phyloP scores from a whole-genome alignment of 2,329 filamentous ascomycete species.

The Fusarium nodosum region DNA sequence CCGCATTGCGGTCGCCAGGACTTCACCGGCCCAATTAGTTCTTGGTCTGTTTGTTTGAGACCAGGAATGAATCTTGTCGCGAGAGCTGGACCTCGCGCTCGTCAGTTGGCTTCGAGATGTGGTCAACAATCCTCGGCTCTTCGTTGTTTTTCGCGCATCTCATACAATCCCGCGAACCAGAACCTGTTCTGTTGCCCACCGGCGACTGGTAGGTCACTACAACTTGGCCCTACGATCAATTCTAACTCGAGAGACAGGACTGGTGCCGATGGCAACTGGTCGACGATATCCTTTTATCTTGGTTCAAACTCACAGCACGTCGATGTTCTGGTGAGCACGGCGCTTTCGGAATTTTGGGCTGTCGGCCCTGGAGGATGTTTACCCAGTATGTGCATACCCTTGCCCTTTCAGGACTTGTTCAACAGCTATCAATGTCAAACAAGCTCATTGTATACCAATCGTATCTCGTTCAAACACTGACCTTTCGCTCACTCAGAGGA shows the following conservation, averaged over 20 bases:
- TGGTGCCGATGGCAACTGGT: slow-evolving; percentile 79
- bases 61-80: slow-evolving; percentile 10
- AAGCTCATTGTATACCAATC: neutral
- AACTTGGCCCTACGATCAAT: neutral
- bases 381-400: slow-evolving; percentile 57
- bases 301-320: slow-evolving; percentile 57
- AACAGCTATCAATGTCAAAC: neutral
- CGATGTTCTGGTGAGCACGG: slow-evolving; percentile 70
- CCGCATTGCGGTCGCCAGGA: slow-evolving; percentile 21
- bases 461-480: slow-evolving; percentile 29
- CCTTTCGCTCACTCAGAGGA: slow-evolving; percentile 56
- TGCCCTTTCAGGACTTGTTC: neutral
- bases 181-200: slow-evolving; percentile 41
- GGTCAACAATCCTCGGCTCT: slow-evolving; percentile 33
- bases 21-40: slow-evolving; percentile 13
- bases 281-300: slow-evolving; percentile 70
- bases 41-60: slow-evolving; percentile 17
- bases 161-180: slow-evolving; percentile 39
- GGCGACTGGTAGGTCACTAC: slow-evolving; percentile 41
- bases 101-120: slow-evolving; percentile 30
- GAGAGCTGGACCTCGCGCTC: slow-evolving; percentile 7
- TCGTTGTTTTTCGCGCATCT: slow-evolving; percentile 31
- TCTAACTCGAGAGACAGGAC: slow-evolving; percentile 59
- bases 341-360: slow-evolving; percentile 78
- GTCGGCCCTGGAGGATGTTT: slow-evolving; percentile 70